Percentiles rank a stretch among this genome's conserved stretches.
Evolutionary conservation across 83 land plant species (phyloP).

Genomic region (Isoetes engelmannii): DNA sequence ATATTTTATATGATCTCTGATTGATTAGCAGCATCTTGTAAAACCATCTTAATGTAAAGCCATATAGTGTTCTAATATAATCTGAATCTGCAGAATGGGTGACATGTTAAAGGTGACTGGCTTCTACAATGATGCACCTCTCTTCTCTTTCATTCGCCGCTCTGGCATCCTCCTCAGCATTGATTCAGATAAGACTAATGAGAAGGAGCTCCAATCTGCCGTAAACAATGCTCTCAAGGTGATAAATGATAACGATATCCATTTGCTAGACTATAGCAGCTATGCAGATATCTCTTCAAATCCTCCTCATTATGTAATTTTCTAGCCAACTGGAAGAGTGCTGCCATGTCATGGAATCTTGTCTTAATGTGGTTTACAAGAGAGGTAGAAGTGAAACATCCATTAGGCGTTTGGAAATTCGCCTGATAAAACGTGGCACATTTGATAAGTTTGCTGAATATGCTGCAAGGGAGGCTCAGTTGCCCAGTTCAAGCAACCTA

Average conservation of each 20-base stretch:
- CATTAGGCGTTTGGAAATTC: constrained; percentile 7
- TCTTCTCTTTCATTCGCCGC: not conserved
- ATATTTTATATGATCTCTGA: too few species aligned
- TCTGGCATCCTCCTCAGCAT: constrained; percentile 1
- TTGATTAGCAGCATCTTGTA: too few species aligned
- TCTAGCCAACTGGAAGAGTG: constrained; percentile 1
- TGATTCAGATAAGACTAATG: not conserved
- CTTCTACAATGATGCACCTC: not conserved
- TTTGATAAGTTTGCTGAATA: not conserved
- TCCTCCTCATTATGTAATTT: not conserved
- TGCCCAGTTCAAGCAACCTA: constrained; percentile 4
- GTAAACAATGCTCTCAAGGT: not conserved
- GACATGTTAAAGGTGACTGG: constrained; percentile 2
- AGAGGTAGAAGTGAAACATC: not conserved
- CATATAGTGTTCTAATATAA: not conserved
- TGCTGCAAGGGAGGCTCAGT: not conserved
- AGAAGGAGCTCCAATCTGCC: constrained; percentile 5
- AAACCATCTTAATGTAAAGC: too few species aligned
- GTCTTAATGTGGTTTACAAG: not conserved
- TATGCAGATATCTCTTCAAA: not conserved
- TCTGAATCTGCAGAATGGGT: not conserved
- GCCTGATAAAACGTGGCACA: not conserved
- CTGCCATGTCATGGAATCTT: constrained; percentile 2
- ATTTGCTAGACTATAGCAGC: not conserved
- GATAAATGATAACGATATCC: not conserved